Evolutionary conservation across 2,329 filamentous ascomycete genomes (phyloP), one percentile per base, ranked within the genome.

Genomic region (Sporothrix dimorphospora): DNA sequence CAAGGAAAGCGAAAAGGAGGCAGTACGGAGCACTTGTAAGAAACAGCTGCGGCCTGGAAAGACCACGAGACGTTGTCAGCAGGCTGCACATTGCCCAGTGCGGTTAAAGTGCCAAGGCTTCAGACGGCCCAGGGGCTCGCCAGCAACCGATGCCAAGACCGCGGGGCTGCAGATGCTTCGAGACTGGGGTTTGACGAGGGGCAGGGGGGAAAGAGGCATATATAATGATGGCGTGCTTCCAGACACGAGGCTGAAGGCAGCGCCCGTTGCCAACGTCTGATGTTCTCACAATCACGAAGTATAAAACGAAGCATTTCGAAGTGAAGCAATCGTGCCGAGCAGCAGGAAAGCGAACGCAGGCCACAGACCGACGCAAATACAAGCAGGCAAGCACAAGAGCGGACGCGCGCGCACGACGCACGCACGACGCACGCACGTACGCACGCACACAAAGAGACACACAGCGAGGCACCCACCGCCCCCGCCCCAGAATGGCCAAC

Each of bases 41-140:
- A n/a, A n/a, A 34, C 27, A n/a, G 14, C 27, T 57, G 53, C 19
- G 53, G 14, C 9, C 53, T 34, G 53, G 27, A 34, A 34, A 14
- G 53, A 19, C n/a, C 34, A 63, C 57, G 34, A 42, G n/a, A 30
- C 5, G 49, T 21, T n/a, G 66, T 34, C 53, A 68, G 51, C 19
- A 51, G 49, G 61, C 51, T 59, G 47, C 63, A 68, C 7, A 12
- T 69, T 38, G 65, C 72, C 72, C 8, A 71, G 65, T 69, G 6
- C 16, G 57, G 72, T 19, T 65, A 71, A 69, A 12, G 55, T 59
- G 69, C 69, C 69, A 73, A 73, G 72, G 16, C 53, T 30, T 12
- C 21, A 27, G 21, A 16, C 12, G 59, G 38, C 38, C 34, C 34
- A 40, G 8, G 11, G 34, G n/a, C 27, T 57, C 27, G 66, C 67